Conservation (phyloP, 208 protist genomes). For the Kentomonas sorsogonicus region DNA sequence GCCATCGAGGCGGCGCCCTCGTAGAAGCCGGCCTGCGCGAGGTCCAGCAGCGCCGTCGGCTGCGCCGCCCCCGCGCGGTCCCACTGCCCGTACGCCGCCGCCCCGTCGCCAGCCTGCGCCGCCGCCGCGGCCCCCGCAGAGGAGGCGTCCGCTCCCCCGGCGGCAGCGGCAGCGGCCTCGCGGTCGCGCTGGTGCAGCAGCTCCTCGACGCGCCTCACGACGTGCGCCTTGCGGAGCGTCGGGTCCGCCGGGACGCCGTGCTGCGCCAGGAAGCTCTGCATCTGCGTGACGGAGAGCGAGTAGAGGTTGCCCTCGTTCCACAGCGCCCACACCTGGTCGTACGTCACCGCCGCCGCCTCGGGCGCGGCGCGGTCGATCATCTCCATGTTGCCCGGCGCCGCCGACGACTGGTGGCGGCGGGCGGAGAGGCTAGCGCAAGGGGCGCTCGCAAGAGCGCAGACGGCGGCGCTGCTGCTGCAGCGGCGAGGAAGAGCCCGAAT, state of each 20-base stretch:
- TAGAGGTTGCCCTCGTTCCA: constrained; percentile 92
- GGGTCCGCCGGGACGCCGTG: constrained; percentile 14
- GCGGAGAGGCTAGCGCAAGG: not conserved
- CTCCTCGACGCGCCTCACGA: constrained; percentile 85
- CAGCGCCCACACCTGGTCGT: constrained; percentile 76
- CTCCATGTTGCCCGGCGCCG: not conserved
- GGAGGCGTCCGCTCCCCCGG: constrained; percentile 9
- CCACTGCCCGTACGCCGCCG: constrained; percentile 1
- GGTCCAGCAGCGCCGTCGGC: constrained; percentile 70
- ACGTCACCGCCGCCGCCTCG: constrained; percentile 18
- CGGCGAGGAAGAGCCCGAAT: not conserved
- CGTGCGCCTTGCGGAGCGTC: constrained; percentile 55
- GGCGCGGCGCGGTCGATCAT: constrained; percentile 7
- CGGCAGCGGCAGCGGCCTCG: constrained; percentile 19
- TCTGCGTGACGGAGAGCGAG: constrained; percentile 73
- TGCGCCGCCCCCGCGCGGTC: constrained; percentile 7
- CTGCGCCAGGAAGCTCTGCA: constrained; percentile 63
- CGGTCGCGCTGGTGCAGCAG: constrained; percentile 44
- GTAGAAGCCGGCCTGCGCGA: constrained; percentile 86
- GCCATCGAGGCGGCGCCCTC: constrained; percentile 72
- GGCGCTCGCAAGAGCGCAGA: not conserved
- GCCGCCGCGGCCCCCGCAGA: not conserved
- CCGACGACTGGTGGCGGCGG: not conserved
- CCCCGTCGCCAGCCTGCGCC: constrained; percentile 3
- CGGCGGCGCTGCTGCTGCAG: not conserved